phyloP scores from a whole-genome alignment of 2,329 filamentous ascomycete genomes.

The Apiospora sp. region DNA sequence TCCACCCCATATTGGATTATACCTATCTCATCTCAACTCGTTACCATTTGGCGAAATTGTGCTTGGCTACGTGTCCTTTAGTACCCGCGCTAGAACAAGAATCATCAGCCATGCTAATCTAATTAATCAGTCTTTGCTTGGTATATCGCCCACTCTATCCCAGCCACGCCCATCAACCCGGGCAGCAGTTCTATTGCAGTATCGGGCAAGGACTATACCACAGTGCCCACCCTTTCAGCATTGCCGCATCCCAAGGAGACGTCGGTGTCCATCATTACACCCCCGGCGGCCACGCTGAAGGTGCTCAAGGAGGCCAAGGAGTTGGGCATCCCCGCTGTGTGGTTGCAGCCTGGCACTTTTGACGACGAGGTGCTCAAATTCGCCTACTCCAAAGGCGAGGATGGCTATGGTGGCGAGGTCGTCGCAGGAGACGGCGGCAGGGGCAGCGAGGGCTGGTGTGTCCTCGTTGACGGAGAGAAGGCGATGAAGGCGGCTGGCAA shows the following conservation, averaged over 20 bases:
- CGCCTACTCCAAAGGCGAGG: slow-evolving; percentile 55
- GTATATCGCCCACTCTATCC: slow-evolving; percentile 81
- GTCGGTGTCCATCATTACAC: slow-evolving; percentile 86
- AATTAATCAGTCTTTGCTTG: slow-evolving; percentile 77
- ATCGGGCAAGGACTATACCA: slow-evolving; percentile 62
- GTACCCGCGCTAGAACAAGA: neutral
- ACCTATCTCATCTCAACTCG: neutral
- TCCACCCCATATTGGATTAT: neutral
- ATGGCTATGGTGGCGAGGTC: slow-evolving; percentile 70
- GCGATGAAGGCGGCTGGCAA: slow-evolving; percentile 66
- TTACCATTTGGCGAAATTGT: neutral
- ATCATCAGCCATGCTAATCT: neutral
- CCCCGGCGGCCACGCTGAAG: slow-evolving; percentile 77
- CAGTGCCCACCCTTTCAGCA: slow-evolving; percentile 69
- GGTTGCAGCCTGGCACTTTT: slow-evolving; percentile 91
- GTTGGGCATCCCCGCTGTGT: slow-evolving; percentile 77
- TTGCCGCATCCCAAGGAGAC: slow-evolving; percentile 74
- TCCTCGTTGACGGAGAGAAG: slow-evolving; percentile 82
- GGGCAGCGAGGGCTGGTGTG: slow-evolving; percentile 83
- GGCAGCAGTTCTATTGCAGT: slow-evolving; percentile 70
- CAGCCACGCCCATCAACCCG: slow-evolving; percentile 87
- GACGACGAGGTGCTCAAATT: slow-evolving; percentile 77
- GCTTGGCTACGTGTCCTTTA: neutral
- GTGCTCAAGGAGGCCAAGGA: slow-evolving; percentile 80
- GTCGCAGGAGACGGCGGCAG: slow-evolving; percentile 70